Evolutionary conservation across 148 eudicot species (phyloP).

Genomic region (Vaccinium myrtillus): DNA sequence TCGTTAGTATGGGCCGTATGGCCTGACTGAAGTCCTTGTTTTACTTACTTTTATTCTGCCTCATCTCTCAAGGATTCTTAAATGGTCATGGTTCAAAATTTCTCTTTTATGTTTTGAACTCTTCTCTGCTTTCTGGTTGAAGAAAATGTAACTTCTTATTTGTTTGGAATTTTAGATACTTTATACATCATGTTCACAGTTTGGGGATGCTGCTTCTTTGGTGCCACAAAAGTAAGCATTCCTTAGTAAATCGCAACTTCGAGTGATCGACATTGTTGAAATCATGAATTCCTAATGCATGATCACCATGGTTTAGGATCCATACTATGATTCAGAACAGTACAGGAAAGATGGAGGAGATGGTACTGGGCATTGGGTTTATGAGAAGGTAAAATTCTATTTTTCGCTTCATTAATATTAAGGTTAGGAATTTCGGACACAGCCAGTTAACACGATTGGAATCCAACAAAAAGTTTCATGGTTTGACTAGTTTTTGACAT

Average conservation of each 20-base stretch:
- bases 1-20: no score
- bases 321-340: constrained; percentile 71
- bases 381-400: constrained; percentile 53
- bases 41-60: background rate
- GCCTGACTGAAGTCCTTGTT: no score
- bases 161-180: constrained; percentile 36
- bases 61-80: background rate
- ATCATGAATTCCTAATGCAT: background rate
- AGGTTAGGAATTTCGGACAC: background rate
- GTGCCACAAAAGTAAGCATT: constrained; percentile 64
- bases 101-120: background rate
- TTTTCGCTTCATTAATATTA: background rate
- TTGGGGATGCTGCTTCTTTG: constrained; percentile 91
- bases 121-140: background rate
- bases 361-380: constrained; percentile 83
- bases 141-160: background rate
- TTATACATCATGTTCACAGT: constrained; percentile 76
- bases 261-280: background rate
- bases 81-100: background rate
- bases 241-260: background rate
- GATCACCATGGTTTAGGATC: constrained; percentile 47
- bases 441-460: no score
- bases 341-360: constrained; percentile 89
- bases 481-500: background rate
- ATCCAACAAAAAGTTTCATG: background rate